Conservation (phyloP, 1,284 basidiomycete genomes). For the Peniophora sp. region DNA sequence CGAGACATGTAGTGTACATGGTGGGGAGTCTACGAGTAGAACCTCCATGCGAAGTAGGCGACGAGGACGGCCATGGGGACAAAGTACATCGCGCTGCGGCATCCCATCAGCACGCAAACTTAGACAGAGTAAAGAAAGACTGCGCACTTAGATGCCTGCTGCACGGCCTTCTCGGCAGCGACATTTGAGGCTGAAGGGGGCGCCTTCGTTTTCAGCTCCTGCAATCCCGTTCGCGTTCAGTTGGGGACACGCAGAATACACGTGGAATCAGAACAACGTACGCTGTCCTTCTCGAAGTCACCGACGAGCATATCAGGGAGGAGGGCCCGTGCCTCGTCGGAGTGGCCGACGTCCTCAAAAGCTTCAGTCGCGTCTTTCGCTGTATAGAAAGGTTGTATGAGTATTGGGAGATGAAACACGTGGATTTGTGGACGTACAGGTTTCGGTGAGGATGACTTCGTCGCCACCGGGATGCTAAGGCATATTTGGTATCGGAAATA, state of each 20-base stretch:
- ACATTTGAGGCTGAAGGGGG: constrained; percentile 16
- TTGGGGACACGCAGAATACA: constrained; percentile 7
- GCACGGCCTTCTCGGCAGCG: constrained; percentile 41
- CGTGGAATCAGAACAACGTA: constrained; percentile 22
- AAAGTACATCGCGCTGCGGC: constrained; percentile 65
- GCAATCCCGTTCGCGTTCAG: constrained; percentile 3
- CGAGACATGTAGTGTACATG: too few species aligned
- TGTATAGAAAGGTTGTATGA: constrained; percentile 20
- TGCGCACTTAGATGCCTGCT: constrained; percentile 65
- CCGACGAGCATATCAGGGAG: constrained; percentile 75
- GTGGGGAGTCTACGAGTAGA: constrained; percentile 34
- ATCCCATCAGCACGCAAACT: constrained; percentile 6
- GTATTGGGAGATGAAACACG: constrained; percentile 3
- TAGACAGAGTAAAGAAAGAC: constrained; percentile 1
- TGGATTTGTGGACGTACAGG: constrained; percentile 58
- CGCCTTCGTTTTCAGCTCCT: constrained; percentile 45
- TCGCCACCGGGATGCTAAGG: constrained; percentile 92
- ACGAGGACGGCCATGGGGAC: constrained; percentile 67
- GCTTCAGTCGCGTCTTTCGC: constrained; percentile 95
- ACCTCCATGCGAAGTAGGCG: constrained; percentile 79
- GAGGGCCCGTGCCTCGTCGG: constrained; percentile 92
- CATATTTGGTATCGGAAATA: constrained; percentile 1
- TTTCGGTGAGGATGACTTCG: constrained; percentile 92
- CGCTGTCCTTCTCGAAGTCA: constrained; percentile 64
- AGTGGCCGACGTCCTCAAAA: constrained; percentile 99